phyloP scores from a whole-genome alignment of 192 early-diverging fungal species.

The Coemansia sp. region DNA sequence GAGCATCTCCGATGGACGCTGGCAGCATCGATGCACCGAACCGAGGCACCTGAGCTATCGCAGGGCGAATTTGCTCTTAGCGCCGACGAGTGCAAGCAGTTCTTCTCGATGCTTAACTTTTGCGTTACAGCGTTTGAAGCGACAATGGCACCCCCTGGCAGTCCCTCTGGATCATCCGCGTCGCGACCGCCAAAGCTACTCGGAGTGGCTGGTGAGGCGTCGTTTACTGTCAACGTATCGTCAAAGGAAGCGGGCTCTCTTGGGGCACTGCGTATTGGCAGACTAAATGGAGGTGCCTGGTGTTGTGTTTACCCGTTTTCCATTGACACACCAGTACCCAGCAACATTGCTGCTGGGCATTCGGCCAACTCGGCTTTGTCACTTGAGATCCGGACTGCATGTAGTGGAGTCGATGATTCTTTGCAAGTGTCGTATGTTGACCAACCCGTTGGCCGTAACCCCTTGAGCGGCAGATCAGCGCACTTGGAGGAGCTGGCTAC shows the following conservation, averaged over 20 bases:
- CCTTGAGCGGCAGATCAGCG: slow-evolving; percentile 17
- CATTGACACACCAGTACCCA: slow-evolving; percentile 19
- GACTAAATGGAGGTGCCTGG: slow-evolving; percentile 28
- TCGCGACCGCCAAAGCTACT: slow-evolving; percentile 7
- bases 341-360: background rate
- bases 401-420: slow-evolving; percentile 7
- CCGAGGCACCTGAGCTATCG: slow-evolving; percentile 15
- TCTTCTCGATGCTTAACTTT: slow-evolving; percentile 27
- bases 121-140: slow-evolving; percentile 28
- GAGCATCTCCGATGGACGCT: slow-evolving; percentile 40
- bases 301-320: slow-evolving; percentile 40
- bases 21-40: slow-evolving; percentile 34
- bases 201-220: slow-evolving; percentile 11
- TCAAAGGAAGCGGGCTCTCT: background rate
- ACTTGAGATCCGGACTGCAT: slow-evolving; percentile 40
- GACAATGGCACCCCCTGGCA: slow-evolving; percentile 7
- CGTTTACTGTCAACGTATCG: slow-evolving; percentile 10
- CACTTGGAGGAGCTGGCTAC: slow-evolving; percentile 45
- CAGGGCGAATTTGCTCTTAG: slow-evolving; percentile 30
- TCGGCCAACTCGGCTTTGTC: slow-evolving; percentile 15
- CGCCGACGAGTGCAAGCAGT: slow-evolving; percentile 20
- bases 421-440: slow-evolving; percentile 5
- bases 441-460: slow-evolving; percentile 6
- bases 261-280: background rate
- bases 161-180: background rate